Conservation (phyloP, 2,329 filamentous ascomycete species). For the Ramularia endophylla region DNA sequence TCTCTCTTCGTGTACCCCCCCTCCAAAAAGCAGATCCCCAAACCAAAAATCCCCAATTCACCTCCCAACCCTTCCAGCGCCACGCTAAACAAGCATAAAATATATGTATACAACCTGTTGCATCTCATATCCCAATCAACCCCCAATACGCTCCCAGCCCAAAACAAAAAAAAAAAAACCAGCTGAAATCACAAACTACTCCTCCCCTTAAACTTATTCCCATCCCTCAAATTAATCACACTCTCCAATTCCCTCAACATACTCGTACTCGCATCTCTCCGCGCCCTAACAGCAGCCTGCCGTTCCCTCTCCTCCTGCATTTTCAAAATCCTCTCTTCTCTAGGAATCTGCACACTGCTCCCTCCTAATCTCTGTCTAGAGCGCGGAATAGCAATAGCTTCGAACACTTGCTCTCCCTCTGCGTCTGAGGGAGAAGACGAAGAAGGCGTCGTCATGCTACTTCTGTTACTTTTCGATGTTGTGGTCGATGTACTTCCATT, state of each 20-base stretch:
- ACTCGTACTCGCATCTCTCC: conserved; percentile 72
- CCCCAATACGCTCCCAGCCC: too few species aligned
- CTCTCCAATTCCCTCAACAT: conserved; percentile 94
- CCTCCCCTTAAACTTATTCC: neutral
- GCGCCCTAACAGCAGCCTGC: conserved; percentile 65
- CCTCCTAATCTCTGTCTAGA: conserved; percentile 37
- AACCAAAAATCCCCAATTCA: too few species aligned
- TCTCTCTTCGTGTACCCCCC: too few species aligned
- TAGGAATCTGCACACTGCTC: conserved; percentile 57
- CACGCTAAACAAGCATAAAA: too few species aligned
- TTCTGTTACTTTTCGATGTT: conserved; percentile 30
- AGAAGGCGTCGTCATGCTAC: conserved; percentile 46
- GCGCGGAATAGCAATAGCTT: conserved; percentile 70
- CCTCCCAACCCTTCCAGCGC: too few species aligned
- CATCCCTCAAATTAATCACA: conserved; percentile 53
- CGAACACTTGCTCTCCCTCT: conserved; percentile 67
- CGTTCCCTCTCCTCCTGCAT: conserved; percentile 81
- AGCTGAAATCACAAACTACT: neutral
- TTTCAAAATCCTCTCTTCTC: conserved; percentile 81
- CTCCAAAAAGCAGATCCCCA: too few species aligned
- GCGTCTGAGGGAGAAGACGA: conserved; percentile 24
- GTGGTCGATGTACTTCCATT: conserved; percentile 57
- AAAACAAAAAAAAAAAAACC: too few species aligned
- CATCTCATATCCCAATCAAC: too few species aligned
- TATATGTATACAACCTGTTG: too few species aligned